phyloP scores from a whole-genome alignment of 331 rosid genomes.

The Rhamnella rubrinervis region DNA sequence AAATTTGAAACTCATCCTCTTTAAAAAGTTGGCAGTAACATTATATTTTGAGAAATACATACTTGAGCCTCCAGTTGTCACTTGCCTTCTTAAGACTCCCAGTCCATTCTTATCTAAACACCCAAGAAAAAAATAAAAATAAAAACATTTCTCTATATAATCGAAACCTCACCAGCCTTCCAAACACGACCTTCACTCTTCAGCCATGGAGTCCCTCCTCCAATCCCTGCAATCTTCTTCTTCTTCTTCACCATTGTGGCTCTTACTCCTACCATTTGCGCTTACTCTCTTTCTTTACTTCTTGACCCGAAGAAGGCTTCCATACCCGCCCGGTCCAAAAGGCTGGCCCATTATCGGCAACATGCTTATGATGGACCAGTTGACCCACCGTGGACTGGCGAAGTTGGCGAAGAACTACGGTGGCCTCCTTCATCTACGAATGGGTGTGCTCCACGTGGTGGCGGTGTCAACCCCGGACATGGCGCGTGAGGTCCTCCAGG shows the following conservation, averaged over 20 bases:
- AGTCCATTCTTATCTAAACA: too few species aligned
- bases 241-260: conserved; percentile 1
- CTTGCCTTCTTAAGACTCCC: too few species aligned
- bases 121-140: too few species aligned
- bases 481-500: conserved; percentile 57
- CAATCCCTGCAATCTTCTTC: conserved; percentile 1
- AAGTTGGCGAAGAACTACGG: conserved; percentile 33
- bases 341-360: conserved; percentile 56
- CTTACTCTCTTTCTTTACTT: not conserved
- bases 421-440: conserved; percentile 44
- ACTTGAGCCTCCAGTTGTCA: too few species aligned
- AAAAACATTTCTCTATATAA: too few species aligned
- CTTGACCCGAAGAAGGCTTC: conserved; percentile 9
- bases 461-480: conserved; percentile 36
- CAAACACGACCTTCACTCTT: not conserved
- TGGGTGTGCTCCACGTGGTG: conserved; percentile 44
- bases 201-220: conserved; percentile 14
- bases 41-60: too few species aligned
- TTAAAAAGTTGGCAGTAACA: too few species aligned
- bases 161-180: not conserved
- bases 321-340: conserved; percentile 55
- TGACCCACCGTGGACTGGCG: conserved; percentile 47
- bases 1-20: too few species aligned
- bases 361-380: conserved; percentile 44
- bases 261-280: conserved; percentile 17